Base-by-base conservation (phyloP, 2,329 filamentous ascomycete species). In the Colletotrichum camelliae region DNA sequence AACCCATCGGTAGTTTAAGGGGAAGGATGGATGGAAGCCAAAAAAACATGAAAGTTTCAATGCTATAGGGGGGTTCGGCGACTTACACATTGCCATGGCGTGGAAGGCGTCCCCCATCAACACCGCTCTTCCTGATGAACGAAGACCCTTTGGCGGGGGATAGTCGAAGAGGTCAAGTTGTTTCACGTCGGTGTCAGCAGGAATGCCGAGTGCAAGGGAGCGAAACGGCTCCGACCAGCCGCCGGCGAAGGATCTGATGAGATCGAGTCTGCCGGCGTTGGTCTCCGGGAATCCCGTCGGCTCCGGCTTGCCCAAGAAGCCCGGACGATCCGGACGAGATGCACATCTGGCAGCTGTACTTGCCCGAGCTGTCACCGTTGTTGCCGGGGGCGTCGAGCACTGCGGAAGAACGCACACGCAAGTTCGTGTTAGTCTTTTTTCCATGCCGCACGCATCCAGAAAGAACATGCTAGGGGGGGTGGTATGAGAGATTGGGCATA, bases 41-140 rank as follows among this genome's bases (percentile, higher is more conserved):
- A 18, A n/a, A 81, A 35, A 35, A n/a, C 18, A 8, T 21, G 58
- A 21, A 21, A n/a, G 31, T 5, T 37, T 37, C 27, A 7, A 61
- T 21, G 43, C 43, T 37, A 5, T 21, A n/a, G 18, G 33, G 27
- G 27, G 18, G 12, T 21, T 27, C 7, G 24, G 9, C 2, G 1
- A 21, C 89, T 81, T 85, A 91, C 89, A 91, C 90, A 91, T 91
- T 0, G 88, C 87, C 90, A 92, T 92, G 0, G 88, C 85, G 80
- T 92, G 90, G 4, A 90, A 84, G 0, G 90, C 87, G 80, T 92
- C 90, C 1, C 90, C 90, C 73, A 90, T 84, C 2, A 92, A 77
- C 0, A 88, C 85, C 0, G 85, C 86, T 3, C 84, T 83, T 0
- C 87, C 87, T 8, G 80, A 82, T 1, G 83, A 82, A 60, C 83